These are phyloP conservation scores for Malus sieversii DNA, from an alignment of 306 rosid species.

Conservation along the genomic window DNA sequence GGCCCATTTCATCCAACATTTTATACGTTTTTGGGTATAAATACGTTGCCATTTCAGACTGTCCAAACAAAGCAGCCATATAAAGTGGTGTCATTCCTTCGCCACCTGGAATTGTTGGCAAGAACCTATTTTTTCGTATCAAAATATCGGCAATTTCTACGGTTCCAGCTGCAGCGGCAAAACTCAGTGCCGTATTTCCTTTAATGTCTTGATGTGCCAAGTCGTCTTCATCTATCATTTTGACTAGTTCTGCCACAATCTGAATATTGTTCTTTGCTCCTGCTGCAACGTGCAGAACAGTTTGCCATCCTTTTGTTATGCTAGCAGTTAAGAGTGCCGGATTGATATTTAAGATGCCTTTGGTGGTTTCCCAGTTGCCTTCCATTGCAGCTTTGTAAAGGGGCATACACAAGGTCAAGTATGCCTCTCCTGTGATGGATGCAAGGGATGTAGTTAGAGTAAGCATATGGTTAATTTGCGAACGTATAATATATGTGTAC, in stretches of 20 bases:
- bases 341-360: neutral
- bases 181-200: constrained; percentile 5
- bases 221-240: neutral
- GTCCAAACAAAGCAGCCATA: constrained; percentile 1
- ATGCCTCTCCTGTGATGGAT: neutral
- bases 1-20: neutral
- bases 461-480: neutral
- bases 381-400: constrained; percentile 6
- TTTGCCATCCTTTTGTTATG: neutral
- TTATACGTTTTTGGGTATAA: neutral
- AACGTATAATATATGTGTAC: neutral
- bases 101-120: neutral
- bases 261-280: neutral
- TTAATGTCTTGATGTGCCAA: neutral
- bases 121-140: neutral
- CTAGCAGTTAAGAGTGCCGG: neutral
- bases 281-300: constrained; percentile 17
- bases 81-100: neutral
- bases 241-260: constrained; percentile 10
- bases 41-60: neutral
- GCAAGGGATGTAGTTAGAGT: neutral
- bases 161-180: constrained; percentile 10
- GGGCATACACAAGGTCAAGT: neutral
- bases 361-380: constrained; percentile 6
- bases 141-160: constrained; percentile 5